These are phyloP conservation scores for Glycine tomentella DNA, from an alignment of 306 rosid species.

Conservation along the genomic window DNA sequence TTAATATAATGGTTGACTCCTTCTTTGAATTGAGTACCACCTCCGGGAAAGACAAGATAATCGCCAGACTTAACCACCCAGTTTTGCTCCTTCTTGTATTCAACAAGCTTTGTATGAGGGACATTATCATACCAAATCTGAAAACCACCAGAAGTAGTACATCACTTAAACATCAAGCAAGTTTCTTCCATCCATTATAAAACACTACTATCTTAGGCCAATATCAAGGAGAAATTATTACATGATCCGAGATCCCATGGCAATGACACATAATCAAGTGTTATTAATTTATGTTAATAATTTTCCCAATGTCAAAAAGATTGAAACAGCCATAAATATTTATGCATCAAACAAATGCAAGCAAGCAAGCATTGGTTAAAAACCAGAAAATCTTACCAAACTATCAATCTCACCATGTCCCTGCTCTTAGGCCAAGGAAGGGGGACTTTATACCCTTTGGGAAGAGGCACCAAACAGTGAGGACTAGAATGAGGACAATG, in stretches of 20 bases:
- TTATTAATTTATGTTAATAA: not conserved
- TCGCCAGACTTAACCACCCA: constrained; percentile 80
- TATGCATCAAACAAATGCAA: not conserved
- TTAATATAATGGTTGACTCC: constrained; percentile 70
- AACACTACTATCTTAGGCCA: not conserved
- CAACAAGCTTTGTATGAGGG: constrained; percentile 85
- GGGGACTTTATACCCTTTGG: constrained; percentile 65
- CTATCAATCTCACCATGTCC: constrained; percentile 95
- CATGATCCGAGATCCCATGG: too few relatives aligned
- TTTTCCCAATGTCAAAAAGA: not conserved
- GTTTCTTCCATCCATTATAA: not conserved
- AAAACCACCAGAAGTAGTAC: constrained; percentile 32
- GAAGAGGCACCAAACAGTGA: constrained; percentile 70
- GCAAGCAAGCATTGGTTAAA: not conserved
- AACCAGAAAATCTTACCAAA: constrained; percentile 66
- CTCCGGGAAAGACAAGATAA: constrained; percentile 82
- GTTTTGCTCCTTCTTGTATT: constrained; percentile 86
- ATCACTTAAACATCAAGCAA: not conserved
- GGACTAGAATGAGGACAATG: constrained; percentile 71
- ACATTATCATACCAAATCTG: constrained; percentile 89
- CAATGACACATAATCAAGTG: too few relatives aligned
- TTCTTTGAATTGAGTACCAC: constrained; percentile 91
- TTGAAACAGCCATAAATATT: not conserved
- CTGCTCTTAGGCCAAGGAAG: constrained; percentile 91
- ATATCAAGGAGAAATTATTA: not conserved